A percentile compares a stretch with the other conserved stretches of the same genome.
Conservation (phyloP, 2,329 filamentous ascomycete species). For the Falciphora oryzae region DNA sequence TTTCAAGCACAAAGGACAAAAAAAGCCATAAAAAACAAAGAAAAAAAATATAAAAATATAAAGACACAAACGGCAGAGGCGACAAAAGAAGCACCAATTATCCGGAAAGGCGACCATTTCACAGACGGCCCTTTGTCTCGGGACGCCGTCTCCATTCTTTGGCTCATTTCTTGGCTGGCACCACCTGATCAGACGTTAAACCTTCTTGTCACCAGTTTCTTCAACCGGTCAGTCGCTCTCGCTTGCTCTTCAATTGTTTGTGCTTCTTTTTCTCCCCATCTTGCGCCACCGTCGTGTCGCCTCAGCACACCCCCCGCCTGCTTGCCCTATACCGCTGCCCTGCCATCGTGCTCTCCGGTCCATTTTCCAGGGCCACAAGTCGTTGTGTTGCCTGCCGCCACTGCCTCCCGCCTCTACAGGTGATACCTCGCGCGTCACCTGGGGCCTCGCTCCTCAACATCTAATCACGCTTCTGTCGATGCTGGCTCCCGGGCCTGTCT, state of each 20-base stretch:
- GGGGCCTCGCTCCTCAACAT: background rate
- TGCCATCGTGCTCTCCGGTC: background rate
- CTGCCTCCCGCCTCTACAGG: background rate
- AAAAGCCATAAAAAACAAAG: background rate
- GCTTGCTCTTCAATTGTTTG: background rate
- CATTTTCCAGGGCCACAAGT: background rate
- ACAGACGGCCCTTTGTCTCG: background rate
- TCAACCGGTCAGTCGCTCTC: background rate
- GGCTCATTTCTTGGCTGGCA: slow-evolving; percentile 1
- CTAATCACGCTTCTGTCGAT: background rate
- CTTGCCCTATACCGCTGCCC: background rate
- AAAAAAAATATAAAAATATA: background rate
- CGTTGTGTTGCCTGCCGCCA: background rate
- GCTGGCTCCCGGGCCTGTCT: background rate
- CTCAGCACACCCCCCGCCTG: background rate
- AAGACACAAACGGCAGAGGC: background rate
- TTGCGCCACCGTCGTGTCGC: background rate
- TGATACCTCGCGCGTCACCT: background rate
- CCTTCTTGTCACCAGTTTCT: background rate
- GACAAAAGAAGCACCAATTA: background rate
- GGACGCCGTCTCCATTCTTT: background rate
- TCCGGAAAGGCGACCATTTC: background rate
- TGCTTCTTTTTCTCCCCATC: background rate
- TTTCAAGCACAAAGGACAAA: background rate
- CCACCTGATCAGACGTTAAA: slow-evolving; percentile 3